Evolutionary conservation across 768 basidiomycete genomes (phyloP), one percentile per base, ranked within the genome.

Genomic region (Lenzites betulinus): DNA sequence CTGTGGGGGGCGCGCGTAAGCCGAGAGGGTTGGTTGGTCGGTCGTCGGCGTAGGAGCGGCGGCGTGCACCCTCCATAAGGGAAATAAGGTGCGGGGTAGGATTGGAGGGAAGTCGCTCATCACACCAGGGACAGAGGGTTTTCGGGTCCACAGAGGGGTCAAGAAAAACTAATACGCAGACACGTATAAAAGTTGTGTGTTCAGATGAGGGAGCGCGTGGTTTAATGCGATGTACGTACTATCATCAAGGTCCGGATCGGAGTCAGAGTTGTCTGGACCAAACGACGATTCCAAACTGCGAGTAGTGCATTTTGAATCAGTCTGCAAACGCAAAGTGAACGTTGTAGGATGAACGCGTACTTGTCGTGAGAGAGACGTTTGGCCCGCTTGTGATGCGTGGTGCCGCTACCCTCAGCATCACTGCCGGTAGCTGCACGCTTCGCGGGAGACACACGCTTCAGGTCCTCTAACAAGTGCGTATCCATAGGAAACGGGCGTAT

Each of bases 61-160:
- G 76, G 46, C 74, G 75, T 1, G 85, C 82, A 1, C 74, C 71
- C 1, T 75, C 71, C 13, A 93, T 76, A 20, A 94, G 76, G 6
- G 75, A 74, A n/a, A 67, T 66, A 30, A 93, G 77, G 23, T 79
- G 74, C 1, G 84, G 81, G 0, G 90, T 88, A 5, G 88, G 88
- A 3, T 77, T 73, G 1, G 76, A 59, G 0, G 92, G 93, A 12
- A 93, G 77, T 0, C 76, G 80, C 20, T 83, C 80, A 65, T 94
- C 92, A 63, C 92, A 94, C 71, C 88, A 94, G 0, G 92, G 91
- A 68, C 92, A 94, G 2, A 93, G 74, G 1, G 78, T 86, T 7
- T 76, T 78, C 12, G 90, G 90, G 64, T 93, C 90, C 7, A 78
- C 74, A 20, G 71, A 64, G 2, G 81, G 75, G 36, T 79, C 78